phyloP scores from a whole-genome alignment of 1,139 yeast species.

The Blastobotrys niveus region DNA sequence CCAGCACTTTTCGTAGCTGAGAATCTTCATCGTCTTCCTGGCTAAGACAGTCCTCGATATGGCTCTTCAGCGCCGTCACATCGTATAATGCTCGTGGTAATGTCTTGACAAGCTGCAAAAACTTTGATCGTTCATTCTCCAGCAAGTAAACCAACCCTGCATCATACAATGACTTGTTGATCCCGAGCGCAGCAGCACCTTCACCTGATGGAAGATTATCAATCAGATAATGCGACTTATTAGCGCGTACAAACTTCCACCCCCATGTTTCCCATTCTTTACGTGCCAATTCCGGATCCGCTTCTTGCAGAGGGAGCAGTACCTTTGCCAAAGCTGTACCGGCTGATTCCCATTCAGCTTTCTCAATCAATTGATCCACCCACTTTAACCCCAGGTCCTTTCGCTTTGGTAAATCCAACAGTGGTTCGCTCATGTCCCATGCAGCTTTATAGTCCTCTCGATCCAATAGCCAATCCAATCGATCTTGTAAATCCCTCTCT shows the following conservation, averaged over 20 bases:
- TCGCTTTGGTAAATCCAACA: conserved; percentile 48
- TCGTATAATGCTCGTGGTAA: conserved; percentile 65
- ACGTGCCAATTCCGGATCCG: conserved; percentile 17
- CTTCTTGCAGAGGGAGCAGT: conserved; percentile 30
- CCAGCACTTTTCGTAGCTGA: conserved; percentile 45
- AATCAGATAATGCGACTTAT: conserved; percentile 42
- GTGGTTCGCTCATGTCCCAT: conserved; percentile 64
- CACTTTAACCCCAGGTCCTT: conserved; percentile 58
- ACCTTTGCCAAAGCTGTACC: conserved; percentile 45
- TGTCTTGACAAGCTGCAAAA: conserved; percentile 39
- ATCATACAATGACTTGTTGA: conserved; percentile 45
- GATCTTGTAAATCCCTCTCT: conserved; percentile 61
- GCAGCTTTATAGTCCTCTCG: conserved; percentile 56
- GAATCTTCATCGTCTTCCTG: conserved; percentile 26
- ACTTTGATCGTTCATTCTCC: conserved; percentile 33
- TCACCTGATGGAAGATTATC: conserved; percentile 26
- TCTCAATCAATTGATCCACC: conserved; percentile 49
- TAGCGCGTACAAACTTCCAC: conserved; percentile 46
- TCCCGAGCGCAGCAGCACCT: conserved; percentile 34
- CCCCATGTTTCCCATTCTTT: conserved; percentile 68
- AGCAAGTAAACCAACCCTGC: conserved; percentile 49
- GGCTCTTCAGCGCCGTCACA: conserved; percentile 40
- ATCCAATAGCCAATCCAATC: conserved; percentile 65
- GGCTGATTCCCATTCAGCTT: conserved; percentile 52
- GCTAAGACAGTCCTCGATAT: conserved; percentile 43